phyloP scores from a whole-genome alignment of 2,329 filamentous ascomycete species.

The Didymosphaeria variabile region DNA sequence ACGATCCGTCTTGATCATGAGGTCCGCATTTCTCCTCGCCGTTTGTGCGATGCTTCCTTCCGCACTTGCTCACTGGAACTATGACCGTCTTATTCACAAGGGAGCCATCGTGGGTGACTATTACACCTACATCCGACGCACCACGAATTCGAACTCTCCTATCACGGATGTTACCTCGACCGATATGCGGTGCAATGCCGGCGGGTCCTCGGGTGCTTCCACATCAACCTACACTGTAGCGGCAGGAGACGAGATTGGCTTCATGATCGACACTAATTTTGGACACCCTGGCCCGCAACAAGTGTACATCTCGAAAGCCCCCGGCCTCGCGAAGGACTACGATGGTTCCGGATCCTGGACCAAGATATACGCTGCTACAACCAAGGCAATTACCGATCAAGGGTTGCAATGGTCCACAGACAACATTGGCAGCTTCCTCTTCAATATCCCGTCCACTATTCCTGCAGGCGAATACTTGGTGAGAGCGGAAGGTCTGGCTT shows the following conservation, averaged over 20 bases:
- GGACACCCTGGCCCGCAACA: constrained; percentile 58
- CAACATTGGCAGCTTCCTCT: constrained; percentile 43
- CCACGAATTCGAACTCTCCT: constrained; percentile 24
- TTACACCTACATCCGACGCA: constrained; percentile 27
- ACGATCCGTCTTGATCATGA: no score
- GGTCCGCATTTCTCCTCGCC: no score
- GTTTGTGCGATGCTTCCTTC: not conserved
- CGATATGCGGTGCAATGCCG: constrained; percentile 28
- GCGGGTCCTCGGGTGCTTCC: constrained; percentile 15
- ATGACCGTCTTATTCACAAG: constrained; percentile 30
- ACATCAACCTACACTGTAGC: constrained; percentile 20
- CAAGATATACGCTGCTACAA: constrained; percentile 22
- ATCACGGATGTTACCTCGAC: constrained; percentile 21
- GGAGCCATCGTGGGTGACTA: constrained; percentile 22
- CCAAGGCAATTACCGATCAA: constrained; percentile 17
- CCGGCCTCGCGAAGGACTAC: constrained; percentile 68
- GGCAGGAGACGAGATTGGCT: constrained; percentile 55
- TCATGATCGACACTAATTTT: constrained; percentile 48
- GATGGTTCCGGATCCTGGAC: constrained; percentile 63
- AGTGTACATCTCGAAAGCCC: constrained; percentile 58
- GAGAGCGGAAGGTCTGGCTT: constrained; percentile 20
- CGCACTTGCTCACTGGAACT: constrained; percentile 30
- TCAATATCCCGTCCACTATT: constrained; percentile 46
- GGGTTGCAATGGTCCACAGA: constrained; percentile 27
- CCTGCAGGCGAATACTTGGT: constrained; percentile 43